A percentile compares a stretch with the other conserved stretches of the same genome.
Conservation (phyloP, 2,329 filamentous ascomycete species). For the Colletotrichum filicis region DNA sequence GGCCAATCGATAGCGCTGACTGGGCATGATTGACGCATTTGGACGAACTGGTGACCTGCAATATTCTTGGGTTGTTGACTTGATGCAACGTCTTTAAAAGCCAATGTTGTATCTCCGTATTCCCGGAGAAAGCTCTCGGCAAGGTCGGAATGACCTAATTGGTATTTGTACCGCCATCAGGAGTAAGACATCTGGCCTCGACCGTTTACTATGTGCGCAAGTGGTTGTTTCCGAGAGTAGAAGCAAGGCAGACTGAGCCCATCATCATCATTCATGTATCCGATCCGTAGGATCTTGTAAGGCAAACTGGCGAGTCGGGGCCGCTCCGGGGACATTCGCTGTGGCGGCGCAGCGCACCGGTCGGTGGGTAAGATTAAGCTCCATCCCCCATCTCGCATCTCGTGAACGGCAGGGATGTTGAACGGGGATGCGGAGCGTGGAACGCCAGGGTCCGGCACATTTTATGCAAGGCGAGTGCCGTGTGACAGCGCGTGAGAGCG, state of each 20-base stretch:
- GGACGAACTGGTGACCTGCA: conserved; percentile 2
- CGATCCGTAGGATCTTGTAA: neutral
- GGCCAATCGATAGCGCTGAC: neutral
- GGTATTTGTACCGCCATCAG: neutral
- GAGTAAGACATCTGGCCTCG: neutral
- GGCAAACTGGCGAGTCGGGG: conserved; percentile 27
- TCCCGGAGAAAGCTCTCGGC: neutral
- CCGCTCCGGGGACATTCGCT: conserved; percentile 28
- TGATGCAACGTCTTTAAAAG: neutral
- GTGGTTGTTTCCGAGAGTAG: neutral
- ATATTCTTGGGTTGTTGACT: neutral
- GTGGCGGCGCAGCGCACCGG: conserved; percentile 31
- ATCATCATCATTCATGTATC: neutral
- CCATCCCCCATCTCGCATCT: conserved; percentile 34
- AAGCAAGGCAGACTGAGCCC: neutral
- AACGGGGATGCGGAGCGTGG: conserved; percentile 29
- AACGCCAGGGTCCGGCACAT: conserved; percentile 25
- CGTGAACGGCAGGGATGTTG: conserved; percentile 25
- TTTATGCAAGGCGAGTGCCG: conserved; percentile 22
- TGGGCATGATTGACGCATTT: conserved; percentile 2
- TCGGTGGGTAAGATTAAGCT: conserved; percentile 36
- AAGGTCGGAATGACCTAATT: neutral
- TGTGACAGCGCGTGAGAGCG: conserved; percentile 25
- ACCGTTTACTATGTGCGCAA: neutral
- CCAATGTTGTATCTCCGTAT: neutral